Base-by-base conservation (phyloP, 371 early-diverging fungal species). In the Mortierella sp. region DNA sequence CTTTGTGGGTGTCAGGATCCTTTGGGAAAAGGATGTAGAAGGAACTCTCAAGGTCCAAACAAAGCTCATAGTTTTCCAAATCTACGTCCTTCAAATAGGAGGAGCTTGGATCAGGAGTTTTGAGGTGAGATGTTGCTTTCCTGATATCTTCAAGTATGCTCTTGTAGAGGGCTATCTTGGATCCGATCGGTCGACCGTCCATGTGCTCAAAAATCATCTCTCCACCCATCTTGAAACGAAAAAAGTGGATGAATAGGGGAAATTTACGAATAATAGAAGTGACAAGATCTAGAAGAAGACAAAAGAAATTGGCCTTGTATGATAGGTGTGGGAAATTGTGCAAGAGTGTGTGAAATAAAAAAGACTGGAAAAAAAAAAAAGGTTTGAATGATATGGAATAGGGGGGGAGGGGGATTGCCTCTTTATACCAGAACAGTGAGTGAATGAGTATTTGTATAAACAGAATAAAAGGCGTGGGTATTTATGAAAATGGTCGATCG, bases 171-270 rank as follows among this genome's bases (percentile, higher is more conserved):
- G 58, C 0, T 21, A 48, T 45, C 57, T 16, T n/a, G 57, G 29
- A 19, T 48, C 65, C 65, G 26, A 65, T 50, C 3, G 50, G 65
- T 47, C 4, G 30, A 37, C 48, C 58, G 46, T 57, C 50, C 47
- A 9, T 65, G 37, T 57, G 65, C 29, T 57, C 50, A 25, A 65
- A 65, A 46, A 65, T 65, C 65, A 65, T 65, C 65, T 65, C 65
- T 48, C 65, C 65, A 57, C 65, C 58, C 57, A 65, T 65, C 58
- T 65, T 14, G 58, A 57, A 65, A 5, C 5, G 37, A 9, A 44
- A 59, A 45, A 23, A 19, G 6, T 37, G 21, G 18, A 59, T n/a
- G 25, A 37, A 43, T 59, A 23, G 58, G 58, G 19, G 44, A 15
- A 44, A 9, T 9, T 37, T 45, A 21, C 44, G n/a, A 59, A 21